phyloP scores from a whole-genome alignment of 2,329 filamentous ascomycete species.

The Chrysoporthe cubensis region DNA sequence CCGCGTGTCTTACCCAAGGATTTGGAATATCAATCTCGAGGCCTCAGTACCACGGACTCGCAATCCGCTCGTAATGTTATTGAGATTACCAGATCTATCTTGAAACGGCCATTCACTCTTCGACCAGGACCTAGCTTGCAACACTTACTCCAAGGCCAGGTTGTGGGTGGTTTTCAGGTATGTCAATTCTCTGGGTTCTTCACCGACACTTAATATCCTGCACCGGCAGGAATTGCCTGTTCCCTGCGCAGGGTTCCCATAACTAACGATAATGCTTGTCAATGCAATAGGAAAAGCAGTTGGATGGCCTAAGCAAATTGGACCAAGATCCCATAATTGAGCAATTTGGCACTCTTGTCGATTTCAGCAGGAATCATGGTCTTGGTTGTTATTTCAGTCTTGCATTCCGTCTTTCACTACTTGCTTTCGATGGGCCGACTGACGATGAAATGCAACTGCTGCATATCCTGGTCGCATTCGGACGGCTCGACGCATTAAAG shows the following conservation, averaged over 20 bases:
- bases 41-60: too few relatives aligned
- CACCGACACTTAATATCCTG: too few relatives aligned
- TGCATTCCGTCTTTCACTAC: slow-evolving; percentile 9
- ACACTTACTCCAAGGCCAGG: background rate
- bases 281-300: background rate
- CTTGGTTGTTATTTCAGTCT: background rate
- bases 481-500: slow-evolving; percentile 12
- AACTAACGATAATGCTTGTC: too few relatives aligned
- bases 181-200: background rate
- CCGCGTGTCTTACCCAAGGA: background rate
- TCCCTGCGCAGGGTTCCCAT: too few relatives aligned
- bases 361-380: slow-evolving; percentile 11
- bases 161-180: slow-evolving; percentile 18
- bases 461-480: slow-evolving; percentile 3
- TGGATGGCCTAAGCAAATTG: background rate
- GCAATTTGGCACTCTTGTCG: slow-evolving; percentile 17
- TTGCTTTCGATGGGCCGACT: slow-evolving; percentile 8
- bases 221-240: too few relatives aligned
- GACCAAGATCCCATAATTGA: slow-evolving; percentile 13
- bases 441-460: slow-evolving; percentile 5
- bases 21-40: background rate
- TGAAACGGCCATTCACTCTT: background rate
- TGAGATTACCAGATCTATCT: background rate
- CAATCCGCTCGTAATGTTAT: slow-evolving; percentile 4
- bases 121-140: background rate